Base-by-base conservation (phyloP, 2,329 filamentous ascomycete genomes). In the Xylaria arbuscula region DNA sequence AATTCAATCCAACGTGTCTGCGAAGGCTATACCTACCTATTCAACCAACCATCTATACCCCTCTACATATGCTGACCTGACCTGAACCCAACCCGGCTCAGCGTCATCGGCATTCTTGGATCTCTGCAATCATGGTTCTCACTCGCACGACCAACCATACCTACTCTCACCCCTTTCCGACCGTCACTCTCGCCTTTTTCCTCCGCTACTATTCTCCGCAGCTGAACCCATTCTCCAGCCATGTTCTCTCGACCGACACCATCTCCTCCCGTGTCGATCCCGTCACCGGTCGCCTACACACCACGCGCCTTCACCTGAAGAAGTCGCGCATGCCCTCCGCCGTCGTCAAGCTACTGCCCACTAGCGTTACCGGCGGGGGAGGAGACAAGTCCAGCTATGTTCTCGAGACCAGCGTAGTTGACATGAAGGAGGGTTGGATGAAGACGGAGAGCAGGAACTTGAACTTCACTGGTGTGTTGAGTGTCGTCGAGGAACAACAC, bases 121-220 rank as follows among this genome's bases (percentile, higher is more conserved):
- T 59, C 28, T 11, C 67, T 64, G 77, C 71, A 76, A 85, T 77
- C 64, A 89, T 89, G 87, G 87, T 89, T 71, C 86, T 89, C 81
- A 88, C 86, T 7, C 87, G 89, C 79, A 88, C 87, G 62, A 89
- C 88, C 75, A 89, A 87, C 81, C 91, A 92, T 79, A 88, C 86
- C 76, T 94, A 94, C 85, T 86, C 90, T 72, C 93, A 95, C 81
- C 90, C 92, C 57, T 95, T 95, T 83, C 90, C 92, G 70, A 92
- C 92, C 79, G 93, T 96, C 70, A 93, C 92, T 57, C 90, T 96
- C 80, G 93, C 93, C 82, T 96, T 93, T 86, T 96, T 95, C 82
- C 90, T 96, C 58, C 92, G 93, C 72, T 96, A 96, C 82, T 93
- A 92, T 68, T 88, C 86, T 5, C 86, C 87, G 36, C 84, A 88